Evolutionary conservation across 2,329 filamentous ascomycete genomes (phyloP).

Genomic region (Pseudocercospora musae): DNA sequence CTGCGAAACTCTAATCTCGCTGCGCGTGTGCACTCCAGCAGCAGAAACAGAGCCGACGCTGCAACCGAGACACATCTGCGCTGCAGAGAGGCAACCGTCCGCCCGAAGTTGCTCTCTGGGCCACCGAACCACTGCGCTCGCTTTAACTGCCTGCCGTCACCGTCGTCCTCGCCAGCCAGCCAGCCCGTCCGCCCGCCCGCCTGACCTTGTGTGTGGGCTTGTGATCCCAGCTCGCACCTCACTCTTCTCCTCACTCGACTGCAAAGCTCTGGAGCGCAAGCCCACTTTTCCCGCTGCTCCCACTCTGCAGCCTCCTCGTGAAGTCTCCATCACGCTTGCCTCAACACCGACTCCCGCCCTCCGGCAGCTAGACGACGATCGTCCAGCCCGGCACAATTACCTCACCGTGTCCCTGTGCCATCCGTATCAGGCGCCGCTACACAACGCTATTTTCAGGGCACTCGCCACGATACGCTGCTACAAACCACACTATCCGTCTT

Average conservation of each 20-base stretch:
- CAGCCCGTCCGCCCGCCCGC: no score
- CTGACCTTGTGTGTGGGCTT: conserved; percentile 7
- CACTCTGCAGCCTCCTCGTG: conserved; percentile 21
- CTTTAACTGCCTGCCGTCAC: conserved; percentile 4
- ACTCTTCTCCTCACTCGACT: neutral
- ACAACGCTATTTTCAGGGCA: conserved; percentile 38
- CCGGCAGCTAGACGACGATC: conserved; percentile 32
- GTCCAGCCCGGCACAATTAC: conserved; percentile 31
- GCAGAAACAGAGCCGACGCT: conserved; percentile 14
- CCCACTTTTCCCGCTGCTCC: conserved; percentile 25
- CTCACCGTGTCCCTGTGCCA: conserved; percentile 33
- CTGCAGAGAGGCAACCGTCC: conserved; percentile 6
- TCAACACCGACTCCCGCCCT: conserved; percentile 20
- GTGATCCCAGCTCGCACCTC: conserved; percentile 11
- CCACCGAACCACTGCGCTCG: neutral
- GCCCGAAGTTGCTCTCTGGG: conserved; percentile 3
- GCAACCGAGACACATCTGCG: conserved; percentile 14
- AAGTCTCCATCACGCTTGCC: conserved; percentile 27
- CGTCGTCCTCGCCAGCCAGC: no score
- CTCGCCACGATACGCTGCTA: conserved; percentile 33
- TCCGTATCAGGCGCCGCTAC: conserved; percentile 31
- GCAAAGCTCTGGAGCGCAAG: conserved; percentile 4
- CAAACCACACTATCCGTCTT: conserved; percentile 30
- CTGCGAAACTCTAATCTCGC: conserved; percentile 17
- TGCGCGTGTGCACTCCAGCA: conserved; percentile 7